Percentiles rank a stretch among this genome's conserved stretches.
These are phyloP conservation scores for Pseudoscleropodium purum DNA, from an alignment of 225 moss, liverwort and hornwort genomes.

Conservation along the genomic window DNA sequence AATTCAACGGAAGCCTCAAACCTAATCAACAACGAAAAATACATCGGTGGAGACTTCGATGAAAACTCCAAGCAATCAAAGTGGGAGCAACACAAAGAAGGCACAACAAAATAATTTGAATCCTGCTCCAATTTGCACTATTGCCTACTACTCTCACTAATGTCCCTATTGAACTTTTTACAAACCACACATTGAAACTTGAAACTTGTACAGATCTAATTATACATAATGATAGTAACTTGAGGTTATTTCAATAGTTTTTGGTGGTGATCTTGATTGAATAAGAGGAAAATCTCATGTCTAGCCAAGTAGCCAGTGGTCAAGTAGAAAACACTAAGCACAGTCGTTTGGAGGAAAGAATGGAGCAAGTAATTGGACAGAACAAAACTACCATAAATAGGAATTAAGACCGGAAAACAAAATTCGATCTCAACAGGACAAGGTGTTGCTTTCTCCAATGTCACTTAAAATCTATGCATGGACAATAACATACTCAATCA, in stretches of 20 bases:
- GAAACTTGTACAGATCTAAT: background rate
- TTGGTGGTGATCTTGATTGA: background rate
- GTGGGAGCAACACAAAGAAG: no score
- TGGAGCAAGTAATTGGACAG: background rate
- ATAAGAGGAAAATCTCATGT: background rate
- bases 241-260: background rate
- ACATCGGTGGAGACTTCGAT: no score
- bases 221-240: background rate
- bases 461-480: slow-evolving; percentile 15
- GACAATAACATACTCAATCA: background rate
- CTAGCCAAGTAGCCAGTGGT: slow-evolving; percentile 1
- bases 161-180: background rate
- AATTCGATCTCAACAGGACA: slow-evolving; percentile 3
- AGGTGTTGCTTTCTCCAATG: slow-evolving; percentile 4
- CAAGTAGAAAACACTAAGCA: background rate
- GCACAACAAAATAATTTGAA: no score
- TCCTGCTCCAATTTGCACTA: background rate
- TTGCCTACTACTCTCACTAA: background rate
- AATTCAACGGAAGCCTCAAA: no score
- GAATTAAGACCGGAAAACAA: background rate
- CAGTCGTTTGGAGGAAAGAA: slow-evolving; percentile 2
- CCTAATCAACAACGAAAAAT: no score
- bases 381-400: background rate
- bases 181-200: background rate
- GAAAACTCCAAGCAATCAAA: no score